Evolutionary conservation across 352 stramenopile species (phyloP).

Genomic region (Pythium diclinum): DNA sequence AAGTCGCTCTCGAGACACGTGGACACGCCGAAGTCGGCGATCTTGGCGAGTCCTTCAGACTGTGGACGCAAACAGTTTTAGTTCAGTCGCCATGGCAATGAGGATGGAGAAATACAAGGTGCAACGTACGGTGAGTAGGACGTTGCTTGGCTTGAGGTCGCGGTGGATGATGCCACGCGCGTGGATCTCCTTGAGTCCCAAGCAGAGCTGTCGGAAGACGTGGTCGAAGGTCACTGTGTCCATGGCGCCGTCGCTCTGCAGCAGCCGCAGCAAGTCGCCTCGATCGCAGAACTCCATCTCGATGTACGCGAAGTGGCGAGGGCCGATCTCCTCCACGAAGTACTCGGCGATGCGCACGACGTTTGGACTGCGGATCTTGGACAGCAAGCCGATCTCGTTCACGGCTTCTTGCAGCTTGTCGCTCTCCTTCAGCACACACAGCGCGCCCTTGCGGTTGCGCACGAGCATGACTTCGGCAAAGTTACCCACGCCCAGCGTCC

Average conservation of each 20-base stretch:
- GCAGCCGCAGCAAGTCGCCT: slow-evolving; percentile 44
- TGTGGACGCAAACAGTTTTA: slow-evolving; percentile 18
- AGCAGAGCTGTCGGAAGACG: slow-evolving; percentile 68
- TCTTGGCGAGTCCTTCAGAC: slow-evolving; percentile 66
- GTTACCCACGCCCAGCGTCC: slow-evolving; percentile 62
- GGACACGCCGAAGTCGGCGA: slow-evolving; percentile 83
- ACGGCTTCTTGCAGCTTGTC: slow-evolving; percentile 75
- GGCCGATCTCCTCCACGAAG: slow-evolving; percentile 76
- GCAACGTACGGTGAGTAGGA: slow-evolving; percentile 59
- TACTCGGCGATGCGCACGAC: slow-evolving; percentile 73
- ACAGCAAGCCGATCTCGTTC: slow-evolving; percentile 73
- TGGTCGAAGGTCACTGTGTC: slow-evolving; percentile 43
- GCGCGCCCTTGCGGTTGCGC: slow-evolving; percentile 31
- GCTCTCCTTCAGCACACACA: slow-evolving; percentile 78
- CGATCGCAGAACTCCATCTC: slow-evolving; percentile 79
- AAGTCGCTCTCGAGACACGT: slow-evolving; percentile 71
- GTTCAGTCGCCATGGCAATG: not conserved
- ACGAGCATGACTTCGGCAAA: slow-evolving; percentile 82
- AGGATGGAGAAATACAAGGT: not conserved
- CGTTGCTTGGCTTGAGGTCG: slow-evolving; percentile 76
- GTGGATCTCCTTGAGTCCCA: slow-evolving; percentile 68
- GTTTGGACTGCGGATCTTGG: slow-evolving; percentile 49
- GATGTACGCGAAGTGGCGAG: slow-evolving; percentile 78
- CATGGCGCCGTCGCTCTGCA: slow-evolving; percentile 43
- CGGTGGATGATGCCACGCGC: slow-evolving; percentile 62